phyloP scores from a whole-genome alignment of 1,139 yeast species.

The Taiozyma sp. region DNA sequence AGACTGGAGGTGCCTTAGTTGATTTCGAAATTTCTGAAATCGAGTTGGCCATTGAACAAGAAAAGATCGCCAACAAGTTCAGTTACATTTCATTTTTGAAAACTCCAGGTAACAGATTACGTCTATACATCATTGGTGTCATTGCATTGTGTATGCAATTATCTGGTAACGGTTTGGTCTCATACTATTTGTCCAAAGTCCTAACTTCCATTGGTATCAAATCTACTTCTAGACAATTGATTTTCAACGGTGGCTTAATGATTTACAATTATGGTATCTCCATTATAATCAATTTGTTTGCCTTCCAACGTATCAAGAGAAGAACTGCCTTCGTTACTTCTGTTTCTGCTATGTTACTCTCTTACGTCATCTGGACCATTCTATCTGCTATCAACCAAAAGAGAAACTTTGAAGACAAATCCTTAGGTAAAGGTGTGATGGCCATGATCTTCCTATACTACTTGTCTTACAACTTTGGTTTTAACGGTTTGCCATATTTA shows the following conservation, averaged over 20 bases:
- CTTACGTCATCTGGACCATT: conserved; percentile 31
- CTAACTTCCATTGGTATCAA: conserved; percentile 12
- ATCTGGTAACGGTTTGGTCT: conserved; percentile 33
- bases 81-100: conserved; percentile 25
- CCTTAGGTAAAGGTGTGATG: conserved; percentile 30
- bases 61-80: conserved; percentile 24
- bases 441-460: conserved; percentile 33
- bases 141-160: conserved; percentile 37
- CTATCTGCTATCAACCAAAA: conserved; percentile 29
- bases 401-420: conserved; percentile 23
- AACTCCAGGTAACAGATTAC: conserved; percentile 38
- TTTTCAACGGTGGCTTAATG: conserved; percentile 10
- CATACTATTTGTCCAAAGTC: conserved; percentile 21
- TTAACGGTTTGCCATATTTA: conserved; percentile 28
- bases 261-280: conserved; percentile 9
- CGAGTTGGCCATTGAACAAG: conserved; percentile 32
- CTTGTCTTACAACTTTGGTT: conserved; percentile 28
- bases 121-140: conserved; percentile 34
- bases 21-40: conserved; percentile 45
- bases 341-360: conserved; percentile 27
- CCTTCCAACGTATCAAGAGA: conserved; percentile 25
- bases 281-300: conserved; percentile 2
- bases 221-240: conserved; percentile 6
- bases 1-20: conserved; percentile 32
- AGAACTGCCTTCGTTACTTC: conserved; percentile 25